Base-by-base conservation (phyloP, 768 basidiomycete species). In the Butyriboletus loyo region DNA sequence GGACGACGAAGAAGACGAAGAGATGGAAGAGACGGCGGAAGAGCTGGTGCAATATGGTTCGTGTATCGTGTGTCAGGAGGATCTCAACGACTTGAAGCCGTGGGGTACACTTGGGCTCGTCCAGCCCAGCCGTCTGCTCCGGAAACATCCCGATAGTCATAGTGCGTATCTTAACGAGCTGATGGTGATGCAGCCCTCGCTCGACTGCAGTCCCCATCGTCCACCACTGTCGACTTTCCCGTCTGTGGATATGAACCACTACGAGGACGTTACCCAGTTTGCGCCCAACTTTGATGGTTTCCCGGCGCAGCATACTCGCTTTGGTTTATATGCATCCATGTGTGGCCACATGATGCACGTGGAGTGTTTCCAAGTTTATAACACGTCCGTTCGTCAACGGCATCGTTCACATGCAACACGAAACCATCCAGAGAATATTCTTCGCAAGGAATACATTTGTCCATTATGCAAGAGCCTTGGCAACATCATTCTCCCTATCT, bases 31-130 rank as follows among this genome's bases (percentile, higher is more conserved):
- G 34, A 72, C 77, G 8, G 72, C 69, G 1, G 78, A 78, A 17
- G 74, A 77, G 42, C 64, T 77, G 21, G 66, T 79, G 3, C 86
- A 86, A 13, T 87, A 85, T 54, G 96, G 96, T 3, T 88, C 87
- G n/a, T 99, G 97, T 66, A 98, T 99, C 56, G 94, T 98, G 10
- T 99, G 97, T 60, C 97, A 98, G 66, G 97, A 98, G 65, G 91
- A 94, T 54, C 81, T 98, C 46, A 88, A 83, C 58, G 65, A 78
- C 3, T 71, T 78, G 15, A 79, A 81, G 54, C 75, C 89, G 0
- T 98, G 97, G 67, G 97, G 97, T 6, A 82, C 83, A 28, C 81
- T 99, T 17, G 92, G 89, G 1, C 74, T 95, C 41, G 66, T 99
- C 7, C 96, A 98, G 62, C 88, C 95, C 0, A 95, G 94, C 67